These are phyloP conservation scores for Angomonas ambiguus DNA, from an alignment of 208 protist genomes.

Conservation along the genomic window DNA sequence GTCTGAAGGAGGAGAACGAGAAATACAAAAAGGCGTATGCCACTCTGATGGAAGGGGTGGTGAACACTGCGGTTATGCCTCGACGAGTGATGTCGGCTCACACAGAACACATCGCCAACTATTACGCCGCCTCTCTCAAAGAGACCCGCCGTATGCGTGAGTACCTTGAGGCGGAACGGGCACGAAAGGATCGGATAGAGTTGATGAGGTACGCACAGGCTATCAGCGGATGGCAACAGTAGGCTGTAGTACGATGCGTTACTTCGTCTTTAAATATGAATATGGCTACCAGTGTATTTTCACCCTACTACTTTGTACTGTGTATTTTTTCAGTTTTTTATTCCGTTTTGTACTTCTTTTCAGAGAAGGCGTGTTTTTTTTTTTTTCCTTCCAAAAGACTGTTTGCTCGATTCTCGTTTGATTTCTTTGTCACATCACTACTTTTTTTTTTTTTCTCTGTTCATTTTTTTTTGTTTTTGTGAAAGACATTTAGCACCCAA, in stretches of 20 bases:
- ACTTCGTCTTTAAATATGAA: slow-evolving; percentile 15
- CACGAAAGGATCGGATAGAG: slow-evolving; percentile 42
- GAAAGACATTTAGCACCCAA: no score
- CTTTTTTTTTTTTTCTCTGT: background rate
- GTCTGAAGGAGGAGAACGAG: slow-evolving; percentile 69
- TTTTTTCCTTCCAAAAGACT: background rate
- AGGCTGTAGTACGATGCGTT: slow-evolving; percentile 20
- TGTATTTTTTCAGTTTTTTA: slow-evolving; percentile 16
- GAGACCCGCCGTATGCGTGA: slow-evolving; percentile 63
- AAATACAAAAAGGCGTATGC: slow-evolving; percentile 74
- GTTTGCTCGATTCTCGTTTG: background rate
- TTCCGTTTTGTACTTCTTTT: slow-evolving; percentile 15
- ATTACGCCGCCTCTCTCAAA: slow-evolving; percentile 62
- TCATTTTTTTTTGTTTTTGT: background rate
- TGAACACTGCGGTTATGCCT: slow-evolving; percentile 57
- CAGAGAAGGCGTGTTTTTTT: slow-evolving; percentile 10
- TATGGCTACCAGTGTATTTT: no score
- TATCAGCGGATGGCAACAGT: slow-evolving; percentile 75
- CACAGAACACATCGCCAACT: slow-evolving; percentile 57
- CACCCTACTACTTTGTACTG: background rate
- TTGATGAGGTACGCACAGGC: slow-evolving; percentile 64
- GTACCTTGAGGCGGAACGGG: slow-evolving; percentile 57
- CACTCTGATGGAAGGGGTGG: slow-evolving; percentile 59
- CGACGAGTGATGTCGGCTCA: slow-evolving; percentile 60
- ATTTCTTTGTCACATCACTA: background rate